Evolutionary conservation across 2,329 filamentous ascomycete species (phyloP).

Genomic region (Cercospora sp.): DNA sequence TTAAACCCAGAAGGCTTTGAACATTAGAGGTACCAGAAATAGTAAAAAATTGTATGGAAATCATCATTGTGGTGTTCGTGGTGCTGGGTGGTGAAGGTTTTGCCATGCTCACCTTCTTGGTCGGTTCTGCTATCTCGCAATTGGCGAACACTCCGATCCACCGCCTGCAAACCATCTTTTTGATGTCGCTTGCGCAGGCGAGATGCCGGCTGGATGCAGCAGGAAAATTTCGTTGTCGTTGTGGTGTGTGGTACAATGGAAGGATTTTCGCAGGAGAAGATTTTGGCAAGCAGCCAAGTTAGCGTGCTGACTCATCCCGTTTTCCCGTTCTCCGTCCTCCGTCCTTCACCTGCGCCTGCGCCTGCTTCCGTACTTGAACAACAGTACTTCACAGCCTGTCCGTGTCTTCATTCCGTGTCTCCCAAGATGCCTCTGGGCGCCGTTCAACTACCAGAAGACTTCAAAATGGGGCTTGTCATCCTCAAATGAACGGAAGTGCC

Average conservation of each 20-base stretch:
- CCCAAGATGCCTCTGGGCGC: not conserved
- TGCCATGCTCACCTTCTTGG: not conserved
- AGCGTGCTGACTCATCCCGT: not conserved
- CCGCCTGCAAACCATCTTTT: not conserved
- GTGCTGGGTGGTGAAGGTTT: not conserved
- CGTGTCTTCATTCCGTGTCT: not conserved
- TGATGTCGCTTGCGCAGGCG: not conserved
- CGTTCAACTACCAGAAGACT: not conserved
- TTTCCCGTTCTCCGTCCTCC: not conserved
- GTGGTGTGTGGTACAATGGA: not conserved
- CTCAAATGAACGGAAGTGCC: not conserved
- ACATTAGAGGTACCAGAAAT: conserved; percentile 99
- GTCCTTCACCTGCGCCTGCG: not conserved
- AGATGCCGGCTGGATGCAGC: conserved; percentile 11
- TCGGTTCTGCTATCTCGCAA: not conserved
- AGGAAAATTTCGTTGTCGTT: not conserved
- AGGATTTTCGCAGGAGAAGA: conserved; percentile 1
- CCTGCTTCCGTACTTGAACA: not conserved
- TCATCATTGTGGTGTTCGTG: conserved; percentile 19
- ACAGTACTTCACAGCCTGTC: not conserved
- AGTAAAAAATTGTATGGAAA: conserved; percentile 47
- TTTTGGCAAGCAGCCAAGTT: not conserved
- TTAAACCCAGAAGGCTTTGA: conserved; percentile 63
- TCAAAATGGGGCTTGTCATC: not conserved
- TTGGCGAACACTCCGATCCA: not conserved